Evolutionary conservation across 768 basidiomycete genomes (phyloP), one percentile per base, ranked within the genome.

Genomic region (Lactarius trivialis): DNA sequence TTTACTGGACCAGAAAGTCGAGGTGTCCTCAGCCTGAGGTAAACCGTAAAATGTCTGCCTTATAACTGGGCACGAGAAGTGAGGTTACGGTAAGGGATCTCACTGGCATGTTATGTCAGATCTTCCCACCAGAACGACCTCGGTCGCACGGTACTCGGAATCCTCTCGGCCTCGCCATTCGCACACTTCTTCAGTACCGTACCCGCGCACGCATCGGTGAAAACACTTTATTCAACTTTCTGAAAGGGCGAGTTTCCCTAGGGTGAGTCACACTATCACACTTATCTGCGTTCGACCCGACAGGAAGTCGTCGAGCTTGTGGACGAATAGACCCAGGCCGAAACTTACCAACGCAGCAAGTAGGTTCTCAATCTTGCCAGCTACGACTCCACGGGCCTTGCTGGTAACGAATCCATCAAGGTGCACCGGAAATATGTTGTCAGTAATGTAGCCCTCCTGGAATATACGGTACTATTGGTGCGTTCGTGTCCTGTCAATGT

Each of bases 271-370:
- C 32, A 33, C 32, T 33, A 8, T 8, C 4, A 33, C 32, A 17
- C 30, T 60, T 8, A 60, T 36, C 45, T 17, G 7, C 14, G 15
- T 65, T 41, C 24, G 21, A 45, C 14, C 8, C 30, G 34, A 33
- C 68, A 96, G 94, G 97, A 99, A 86, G 85, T 98, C 48, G 86
- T 98, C 71, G 97, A 98, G 71, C 82, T 98, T 30, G 94, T 99
- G 2, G 88, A 92, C 56, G 97, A 98, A 73, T 99, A n/a, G n/a
- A n/a, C n/a, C n/a, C n/a, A n/a, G n/a, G n/a, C n/a, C n/a, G n/a
- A n/a, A n/a, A n/a, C n/a, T n/a, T n/a, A n/a, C n/a, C n/a, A n/a
- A n/a, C n/a, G n/a, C n/a, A n/a, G n/a, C n/a, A n/a, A n/a, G n/a
- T n/a, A n/a, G n/a, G n/a, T n/a, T n/a, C n/a, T n/a, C n/a, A n/a